Evolutionary conservation across 2,329 filamentous ascomycete species (phyloP), one percentile per base, ranked within the genome.

Genomic region (Bertia moriformis): DNA sequence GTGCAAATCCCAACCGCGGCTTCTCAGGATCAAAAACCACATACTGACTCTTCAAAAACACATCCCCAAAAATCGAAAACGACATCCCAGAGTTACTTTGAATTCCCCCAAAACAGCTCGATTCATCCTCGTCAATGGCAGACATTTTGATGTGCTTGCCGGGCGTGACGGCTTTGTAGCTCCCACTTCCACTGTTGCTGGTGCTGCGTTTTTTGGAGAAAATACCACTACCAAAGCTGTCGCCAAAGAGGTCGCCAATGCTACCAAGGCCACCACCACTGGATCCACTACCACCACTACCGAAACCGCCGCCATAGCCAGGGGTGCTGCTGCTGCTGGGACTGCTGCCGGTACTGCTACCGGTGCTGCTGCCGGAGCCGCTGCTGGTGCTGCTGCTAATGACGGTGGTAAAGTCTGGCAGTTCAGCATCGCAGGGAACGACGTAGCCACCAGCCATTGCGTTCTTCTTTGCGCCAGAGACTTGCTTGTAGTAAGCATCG

Each of bases 61-160:
- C 17, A 17, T 52, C 49, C 14, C 54, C 54, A 27, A 52, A 49
- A 14, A 56, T 50, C 35, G 43, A 45, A 39, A 55, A 52, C 4
- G 44, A 42, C 10, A 54, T 43, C 19, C 35, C 38, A 2, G 37
- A 32, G 14, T 43, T 33, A 15, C 46, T 46, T 43, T 62, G 59
- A 24, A 63, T 19, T 24, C 51, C 48, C 22, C 59, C 60, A 41
- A 51, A 62, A 45, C 59, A 62, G 15, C 37, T 18, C 5, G 43
- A 38, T 38, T 47, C 24, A n/a, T 45, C 40, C 13, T 42, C 44
- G 22, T 44, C 43, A 13, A 43, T 36, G 19, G 45, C 44, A 10
- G 45, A 49, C 33, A 55, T 61, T 46, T 61, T 61, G 42, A 61
- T 56, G 40, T 56, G 60, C 33, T 39, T 48, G 24, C 57, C 59